phyloP scores from a whole-genome alignment of 2,329 filamentous ascomycete genomes.

The Emmonsiellopsis sp. region DNA sequence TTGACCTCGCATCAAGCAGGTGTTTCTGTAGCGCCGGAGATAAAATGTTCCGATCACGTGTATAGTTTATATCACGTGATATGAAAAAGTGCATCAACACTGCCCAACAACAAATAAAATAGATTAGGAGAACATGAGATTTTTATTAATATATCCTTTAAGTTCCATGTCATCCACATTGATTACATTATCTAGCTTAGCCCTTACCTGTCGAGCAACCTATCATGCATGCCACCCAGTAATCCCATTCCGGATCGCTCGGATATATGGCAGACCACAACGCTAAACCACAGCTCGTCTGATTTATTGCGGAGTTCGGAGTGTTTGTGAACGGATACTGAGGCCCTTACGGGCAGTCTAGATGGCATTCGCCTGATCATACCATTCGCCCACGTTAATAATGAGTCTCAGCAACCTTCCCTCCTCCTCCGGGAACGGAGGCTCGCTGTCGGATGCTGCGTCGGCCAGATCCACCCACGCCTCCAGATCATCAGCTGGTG shows the following conservation, averaged over 20 bases:
- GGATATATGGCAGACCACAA: neutral
- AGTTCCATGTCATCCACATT: neutral
- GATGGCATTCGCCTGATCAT: neutral
- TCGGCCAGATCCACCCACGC: conserved; percentile 18
- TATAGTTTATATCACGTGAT: neutral
- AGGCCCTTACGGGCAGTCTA: neutral
- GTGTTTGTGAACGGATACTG: neutral
- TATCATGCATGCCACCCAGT: neutral
- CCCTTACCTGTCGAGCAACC: neutral
- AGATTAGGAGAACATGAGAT: neutral
- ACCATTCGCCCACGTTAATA: neutral
- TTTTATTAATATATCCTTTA: neutral
- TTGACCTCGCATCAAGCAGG: no score
- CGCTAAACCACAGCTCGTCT: neutral
- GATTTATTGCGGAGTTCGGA: neutral
- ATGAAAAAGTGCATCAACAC: neutral
- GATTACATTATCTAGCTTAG: neutral
- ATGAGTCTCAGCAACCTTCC: conserved; percentile 37
- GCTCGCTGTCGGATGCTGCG: conserved; percentile 20
- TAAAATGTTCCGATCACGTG: no score
- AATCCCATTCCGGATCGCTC: neutral
- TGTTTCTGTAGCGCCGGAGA: no score
- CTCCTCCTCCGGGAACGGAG: conserved; percentile 23
- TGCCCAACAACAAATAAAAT: neutral
- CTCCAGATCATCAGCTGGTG: conserved; percentile 23